Conservation (phyloP, 1,284 basidiomycete species). For the Fomitopsis palustris region DNA sequence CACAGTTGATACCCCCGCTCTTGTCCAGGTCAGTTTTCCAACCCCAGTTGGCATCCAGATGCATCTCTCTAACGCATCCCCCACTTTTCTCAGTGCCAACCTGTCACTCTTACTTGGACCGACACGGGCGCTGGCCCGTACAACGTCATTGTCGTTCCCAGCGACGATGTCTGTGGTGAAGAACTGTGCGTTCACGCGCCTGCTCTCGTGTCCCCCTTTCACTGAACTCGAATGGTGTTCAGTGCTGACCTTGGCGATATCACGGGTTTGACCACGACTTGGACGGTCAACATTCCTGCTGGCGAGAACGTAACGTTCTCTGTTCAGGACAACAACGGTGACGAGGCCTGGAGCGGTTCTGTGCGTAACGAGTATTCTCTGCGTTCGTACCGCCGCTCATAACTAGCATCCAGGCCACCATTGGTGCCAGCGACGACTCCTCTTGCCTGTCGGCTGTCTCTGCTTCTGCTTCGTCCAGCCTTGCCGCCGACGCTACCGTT, state of each 20-base stretch:
- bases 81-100: slow-evolving; percentile 49
- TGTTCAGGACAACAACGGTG: slow-evolving; percentile 46
- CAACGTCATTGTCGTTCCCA: slow-evolving; percentile 53
- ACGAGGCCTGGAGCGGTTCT: slow-evolving; percentile 62
- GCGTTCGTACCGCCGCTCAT: neutral
- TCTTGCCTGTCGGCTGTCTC: slow-evolving; percentile 42
- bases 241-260: slow-evolving; percentile 61
- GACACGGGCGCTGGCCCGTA: slow-evolving; percentile 43
- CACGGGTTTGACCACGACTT: slow-evolving; percentile 39
- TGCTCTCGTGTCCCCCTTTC: neutral
- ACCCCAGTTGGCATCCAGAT: neutral
- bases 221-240: neutral
- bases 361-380: slow-evolving; percentile 35
- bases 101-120: slow-evolving; percentile 52
- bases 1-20: slow-evolving; percentile 43
- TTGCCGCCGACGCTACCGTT: slow-evolving; percentile 7
- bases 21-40: slow-evolving; percentile 47
- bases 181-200: slow-evolving; percentile 42
- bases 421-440: slow-evolving; percentile 42
- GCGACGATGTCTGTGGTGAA: slow-evolving; percentile 52
- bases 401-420: slow-evolving; percentile 42
- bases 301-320: slow-evolving; percentile 51
- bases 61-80: slow-evolving; percentile 5
- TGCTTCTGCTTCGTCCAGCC: slow-evolving; percentile 3
- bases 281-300: slow-evolving; percentile 44